Conservation (phyloP, 1,284 basidiomycete species). For the Tremellales sp. region DNA sequence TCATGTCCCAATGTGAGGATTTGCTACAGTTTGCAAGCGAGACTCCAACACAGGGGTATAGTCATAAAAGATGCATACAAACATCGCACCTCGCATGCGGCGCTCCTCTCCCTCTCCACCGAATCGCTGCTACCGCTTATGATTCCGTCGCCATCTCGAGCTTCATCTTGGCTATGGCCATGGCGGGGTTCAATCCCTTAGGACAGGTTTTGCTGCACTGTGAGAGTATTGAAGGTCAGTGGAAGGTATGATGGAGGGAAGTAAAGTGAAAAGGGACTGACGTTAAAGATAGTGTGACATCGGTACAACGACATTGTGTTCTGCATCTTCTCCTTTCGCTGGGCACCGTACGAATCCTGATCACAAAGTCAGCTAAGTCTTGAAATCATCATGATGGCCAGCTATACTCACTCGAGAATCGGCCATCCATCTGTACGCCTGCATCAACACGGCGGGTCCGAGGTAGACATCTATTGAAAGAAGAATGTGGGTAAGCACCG, state of each 20-base stretch:
- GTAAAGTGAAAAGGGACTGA: constrained; percentile 45
- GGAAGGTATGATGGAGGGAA: constrained; percentile 2
- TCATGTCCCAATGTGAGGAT: too few relatives aligned
- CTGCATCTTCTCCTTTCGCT: constrained; percentile 88
- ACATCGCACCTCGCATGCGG: constrained; percentile 3
- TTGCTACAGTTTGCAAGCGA: too few relatives aligned
- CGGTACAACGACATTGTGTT: constrained; percentile 89
- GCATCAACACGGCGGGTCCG: constrained; percentile 93
- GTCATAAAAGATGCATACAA: constrained; percentile 16
- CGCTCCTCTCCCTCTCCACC: background rate
- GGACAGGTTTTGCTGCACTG: constrained; percentile 84
- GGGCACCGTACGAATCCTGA: constrained; percentile 72
- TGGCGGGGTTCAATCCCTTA: constrained; percentile 85
- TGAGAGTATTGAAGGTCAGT: background rate
- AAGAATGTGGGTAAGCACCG: background rate
- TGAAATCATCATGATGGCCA: constrained; percentile 1
- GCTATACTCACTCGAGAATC: constrained; percentile 72
- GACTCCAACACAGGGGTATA: too few relatives aligned
- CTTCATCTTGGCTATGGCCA: constrained; percentile 83
- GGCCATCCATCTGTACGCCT: constrained; percentile 95
- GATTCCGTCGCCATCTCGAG: constrained; percentile 72
- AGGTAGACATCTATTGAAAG: constrained; percentile 73
- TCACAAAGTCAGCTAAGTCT: constrained; percentile 2
- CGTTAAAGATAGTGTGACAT: constrained; percentile 96
- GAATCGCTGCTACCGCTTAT: constrained; percentile 6